A percentile compares a stretch with the other conserved stretches of the same genome.
Evolutionary conservation across 2,329 filamentous ascomycete genomes (phyloP).

Genomic region (Neonectria hederae): DNA sequence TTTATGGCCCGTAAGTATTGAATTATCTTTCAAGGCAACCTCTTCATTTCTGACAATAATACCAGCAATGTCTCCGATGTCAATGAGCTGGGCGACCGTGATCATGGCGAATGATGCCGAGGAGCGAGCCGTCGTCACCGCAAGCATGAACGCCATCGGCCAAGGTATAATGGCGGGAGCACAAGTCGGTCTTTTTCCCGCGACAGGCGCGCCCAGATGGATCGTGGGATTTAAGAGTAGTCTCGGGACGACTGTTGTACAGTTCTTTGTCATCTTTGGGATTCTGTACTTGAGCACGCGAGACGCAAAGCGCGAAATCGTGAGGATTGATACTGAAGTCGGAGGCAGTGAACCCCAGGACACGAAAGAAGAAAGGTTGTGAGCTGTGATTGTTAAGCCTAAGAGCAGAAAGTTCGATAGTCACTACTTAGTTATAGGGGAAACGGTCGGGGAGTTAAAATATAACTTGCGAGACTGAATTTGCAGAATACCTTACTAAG

Average conservation of each 20-base stretch:
- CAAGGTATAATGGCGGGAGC: background rate
- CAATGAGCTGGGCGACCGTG: constrained; percentile 54
- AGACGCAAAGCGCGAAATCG: background rate
- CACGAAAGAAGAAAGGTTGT: background rate
- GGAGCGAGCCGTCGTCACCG: background rate
- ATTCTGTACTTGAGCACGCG: background rate
- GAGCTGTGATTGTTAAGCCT: background rate
- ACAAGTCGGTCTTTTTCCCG: background rate
- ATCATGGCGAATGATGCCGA: constrained; percentile 55
- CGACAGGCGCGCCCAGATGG: background rate
- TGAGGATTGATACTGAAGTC: background rate
- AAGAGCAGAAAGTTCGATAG: background rate
- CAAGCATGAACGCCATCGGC: background rate
- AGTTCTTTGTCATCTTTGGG: background rate
- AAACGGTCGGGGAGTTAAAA: no score
- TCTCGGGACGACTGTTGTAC: background rate
- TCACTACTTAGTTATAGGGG: no score
- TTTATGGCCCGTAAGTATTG: no score
- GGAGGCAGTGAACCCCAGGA: background rate
- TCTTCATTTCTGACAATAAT: no score
- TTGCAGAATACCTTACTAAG: background rate
- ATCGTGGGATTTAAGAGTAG: background rate
- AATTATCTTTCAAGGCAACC: no score
- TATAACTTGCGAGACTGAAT: no score
- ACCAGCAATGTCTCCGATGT: constrained; percentile 36